Evolutionary conservation across 1,284 basidiomycete genomes (phyloP).

Genomic region (Boletus sp.): DNA sequence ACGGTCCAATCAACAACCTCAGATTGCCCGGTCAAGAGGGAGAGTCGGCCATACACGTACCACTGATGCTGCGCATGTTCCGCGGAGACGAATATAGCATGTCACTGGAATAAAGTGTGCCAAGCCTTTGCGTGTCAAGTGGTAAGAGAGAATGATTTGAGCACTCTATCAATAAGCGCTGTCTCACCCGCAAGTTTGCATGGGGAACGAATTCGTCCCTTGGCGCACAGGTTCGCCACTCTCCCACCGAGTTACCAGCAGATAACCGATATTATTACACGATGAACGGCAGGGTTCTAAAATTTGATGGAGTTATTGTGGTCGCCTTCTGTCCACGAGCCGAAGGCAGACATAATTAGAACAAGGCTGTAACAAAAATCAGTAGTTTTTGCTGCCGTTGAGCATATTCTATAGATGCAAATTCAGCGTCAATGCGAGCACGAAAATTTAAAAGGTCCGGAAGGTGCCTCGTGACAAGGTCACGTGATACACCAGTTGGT

Average conservation of each 20-base stretch:
- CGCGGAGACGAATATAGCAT: conserved; percentile 5
- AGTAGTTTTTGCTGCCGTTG: too few species aligned
- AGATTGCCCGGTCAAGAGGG: not conserved
- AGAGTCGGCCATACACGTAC: not conserved
- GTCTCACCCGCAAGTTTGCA: conserved; percentile 1
- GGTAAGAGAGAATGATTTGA: conserved; percentile 4
- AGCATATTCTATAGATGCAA: too few species aligned
- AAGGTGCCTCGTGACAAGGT: not conserved
- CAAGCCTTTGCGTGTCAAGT: conserved; percentile 11
- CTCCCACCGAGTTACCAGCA: not conserved
- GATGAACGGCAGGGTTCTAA: not conserved
- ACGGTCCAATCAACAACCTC: not conserved
- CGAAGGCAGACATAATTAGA: not conserved
- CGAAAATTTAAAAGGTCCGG: too few species aligned
- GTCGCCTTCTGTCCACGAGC: not conserved
- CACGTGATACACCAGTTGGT: too few species aligned
- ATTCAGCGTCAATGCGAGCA: not conserved
- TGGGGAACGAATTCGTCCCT: not conserved
- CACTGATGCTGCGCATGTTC: not conserved
- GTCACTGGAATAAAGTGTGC: conserved; percentile 1
- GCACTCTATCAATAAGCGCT: conserved; percentile 1
- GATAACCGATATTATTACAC: not conserved
- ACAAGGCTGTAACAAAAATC: not conserved
- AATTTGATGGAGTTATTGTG: not conserved
- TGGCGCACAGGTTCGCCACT: not conserved